Evolutionary conservation across 2,329 filamentous ascomycete genomes (phyloP).

Genomic region (Penicillium vulpinum): DNA sequence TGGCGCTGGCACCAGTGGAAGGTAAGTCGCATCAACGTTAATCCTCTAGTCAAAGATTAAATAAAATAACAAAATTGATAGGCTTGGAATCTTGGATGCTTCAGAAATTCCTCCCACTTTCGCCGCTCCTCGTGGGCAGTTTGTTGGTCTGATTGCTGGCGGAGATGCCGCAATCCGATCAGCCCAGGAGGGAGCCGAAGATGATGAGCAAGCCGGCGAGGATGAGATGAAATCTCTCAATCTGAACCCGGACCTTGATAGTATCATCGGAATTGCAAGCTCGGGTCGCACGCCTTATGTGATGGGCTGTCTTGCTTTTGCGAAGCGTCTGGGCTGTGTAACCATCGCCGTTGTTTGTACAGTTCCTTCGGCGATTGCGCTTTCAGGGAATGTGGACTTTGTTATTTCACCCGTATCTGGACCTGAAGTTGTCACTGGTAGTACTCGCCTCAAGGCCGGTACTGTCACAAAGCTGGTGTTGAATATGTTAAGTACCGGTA

Average conservation of each 20-base stretch:
- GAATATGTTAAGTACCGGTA: slow-evolving; percentile 49
- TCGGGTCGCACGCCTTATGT: slow-evolving; percentile 49
- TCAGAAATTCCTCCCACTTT: slow-evolving; percentile 48
- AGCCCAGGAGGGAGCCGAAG: slow-evolving; percentile 47
- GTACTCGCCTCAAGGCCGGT: slow-evolving; percentile 49
- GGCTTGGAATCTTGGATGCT: slow-evolving; percentile 44
- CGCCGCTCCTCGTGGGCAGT: slow-evolving; percentile 42
- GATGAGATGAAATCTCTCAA: slow-evolving; percentile 33
- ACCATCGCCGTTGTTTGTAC: slow-evolving; percentile 45
- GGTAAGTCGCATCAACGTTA: slow-evolving; percentile 30
- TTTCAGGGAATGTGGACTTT: slow-evolving; percentile 29
- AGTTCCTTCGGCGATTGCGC: slow-evolving; percentile 35
- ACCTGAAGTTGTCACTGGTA: slow-evolving; percentile 48
- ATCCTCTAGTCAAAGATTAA: not conserved
- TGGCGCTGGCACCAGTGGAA: slow-evolving; percentile 49
- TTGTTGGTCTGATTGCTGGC: slow-evolving; percentile 46
- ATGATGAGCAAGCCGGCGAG: slow-evolving; percentile 34
- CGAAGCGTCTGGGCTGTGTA: slow-evolving; percentile 36
- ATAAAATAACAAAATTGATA: slow-evolving; percentile 6
- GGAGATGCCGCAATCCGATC: slow-evolving; percentile 44
- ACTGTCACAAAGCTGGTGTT: slow-evolving; percentile 49
- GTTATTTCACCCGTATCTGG: slow-evolving; percentile 45
- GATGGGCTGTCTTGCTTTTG: slow-evolving; percentile 40
- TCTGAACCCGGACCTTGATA: slow-evolving; percentile 36
- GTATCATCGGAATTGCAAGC: slow-evolving; percentile 46